Percentiles rank a stretch among this genome's conserved stretches.
phyloP scores from a whole-genome alignment of 305 asterid genomes.

The Vinca major region DNA sequence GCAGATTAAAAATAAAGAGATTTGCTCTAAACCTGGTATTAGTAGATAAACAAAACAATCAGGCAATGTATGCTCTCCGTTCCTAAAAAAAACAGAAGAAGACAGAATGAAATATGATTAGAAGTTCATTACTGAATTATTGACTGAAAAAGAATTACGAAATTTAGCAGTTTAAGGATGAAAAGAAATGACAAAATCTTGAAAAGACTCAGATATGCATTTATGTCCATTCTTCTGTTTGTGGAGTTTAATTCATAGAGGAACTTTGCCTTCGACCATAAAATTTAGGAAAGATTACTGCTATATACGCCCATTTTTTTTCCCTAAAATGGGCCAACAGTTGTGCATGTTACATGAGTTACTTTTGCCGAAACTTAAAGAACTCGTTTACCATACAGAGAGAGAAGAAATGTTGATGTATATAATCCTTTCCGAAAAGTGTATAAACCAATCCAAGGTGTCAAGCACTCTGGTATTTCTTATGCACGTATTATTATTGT shows the following conservation, averaged over 20 bases:
- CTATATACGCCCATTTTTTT: neutral
- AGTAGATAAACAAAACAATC: slow-evolving; percentile 79
- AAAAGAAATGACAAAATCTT: neutral
- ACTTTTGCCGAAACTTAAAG: neutral
- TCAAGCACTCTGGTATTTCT: too few species aligned
- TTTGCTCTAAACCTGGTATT: slow-evolving; percentile 61
- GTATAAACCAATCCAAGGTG: too few species aligned
- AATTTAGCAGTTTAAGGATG: neutral
- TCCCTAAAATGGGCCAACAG: neutral
- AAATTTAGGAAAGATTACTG: neutral
- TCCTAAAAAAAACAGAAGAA: slow-evolving; percentile 31
- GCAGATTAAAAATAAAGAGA: slow-evolving; percentile 9
- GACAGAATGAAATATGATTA: slow-evolving; percentile 15
- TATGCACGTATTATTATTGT: too few species aligned
- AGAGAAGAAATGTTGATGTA: too few species aligned
- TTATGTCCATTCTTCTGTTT: neutral
- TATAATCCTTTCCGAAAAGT: too few species aligned
- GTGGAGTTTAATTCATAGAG: neutral
- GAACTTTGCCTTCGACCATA: neutral
- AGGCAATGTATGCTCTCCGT: slow-evolving; percentile 68
- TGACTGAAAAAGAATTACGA: neutral
- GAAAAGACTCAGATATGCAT: neutral
- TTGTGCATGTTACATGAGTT: neutral
- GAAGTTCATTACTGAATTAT: neutral
- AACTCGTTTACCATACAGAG: neutral